These are phyloP conservation scores for Phaeomoniella chlamydospora DNA, from an alignment of 2,329 filamentous ascomycete species.

Conservation along the genomic window DNA sequence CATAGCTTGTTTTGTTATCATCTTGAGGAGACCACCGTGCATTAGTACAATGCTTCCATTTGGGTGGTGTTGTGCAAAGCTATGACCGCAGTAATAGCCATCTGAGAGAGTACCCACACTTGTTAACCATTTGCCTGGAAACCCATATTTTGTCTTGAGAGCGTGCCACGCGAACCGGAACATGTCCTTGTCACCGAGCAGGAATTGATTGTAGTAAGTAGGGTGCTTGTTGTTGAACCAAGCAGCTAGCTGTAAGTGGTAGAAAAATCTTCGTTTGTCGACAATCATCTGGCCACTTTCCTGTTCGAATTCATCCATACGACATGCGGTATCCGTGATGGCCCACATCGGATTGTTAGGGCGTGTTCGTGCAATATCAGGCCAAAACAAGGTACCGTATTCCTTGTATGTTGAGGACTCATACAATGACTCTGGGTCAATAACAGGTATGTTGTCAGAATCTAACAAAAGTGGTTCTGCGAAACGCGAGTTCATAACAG, in stretches of 20 bases:
- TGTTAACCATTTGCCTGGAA: constrained; percentile 15
- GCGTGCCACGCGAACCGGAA: constrained; percentile 21
- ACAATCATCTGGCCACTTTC: constrained; percentile 21
- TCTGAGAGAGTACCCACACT: constrained; percentile 14
- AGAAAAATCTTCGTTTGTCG: constrained; percentile 20
- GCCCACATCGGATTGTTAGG: constrained; percentile 16
- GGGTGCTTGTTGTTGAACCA: constrained; percentile 16
- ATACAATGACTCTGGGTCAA: constrained; percentile 15
- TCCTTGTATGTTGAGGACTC: constrained; percentile 12
- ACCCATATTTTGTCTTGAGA: constrained; percentile 16
- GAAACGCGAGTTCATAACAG: constrained; percentile 20
- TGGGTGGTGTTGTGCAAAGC: constrained; percentile 19
- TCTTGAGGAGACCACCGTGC: constrained; percentile 19
- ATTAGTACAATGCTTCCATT: constrained; percentile 16
- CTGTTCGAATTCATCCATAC: constrained; percentile 19
- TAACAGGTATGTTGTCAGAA: constrained; percentile 20
- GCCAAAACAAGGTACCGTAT: constrained; percentile 21
- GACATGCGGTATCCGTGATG: constrained; percentile 20
- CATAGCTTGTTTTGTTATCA: constrained; percentile 10
- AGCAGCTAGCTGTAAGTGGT: constrained; percentile 20
- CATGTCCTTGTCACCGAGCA: constrained; percentile 22
- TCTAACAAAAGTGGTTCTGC: constrained; percentile 20
- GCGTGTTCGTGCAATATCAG: constrained; percentile 20
- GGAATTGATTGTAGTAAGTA: constrained; percentile 12
- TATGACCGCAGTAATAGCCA: constrained; percentile 18